Conservation (phyloP, 1,139 yeast species). For the Meyerozyma sp. region DNA sequence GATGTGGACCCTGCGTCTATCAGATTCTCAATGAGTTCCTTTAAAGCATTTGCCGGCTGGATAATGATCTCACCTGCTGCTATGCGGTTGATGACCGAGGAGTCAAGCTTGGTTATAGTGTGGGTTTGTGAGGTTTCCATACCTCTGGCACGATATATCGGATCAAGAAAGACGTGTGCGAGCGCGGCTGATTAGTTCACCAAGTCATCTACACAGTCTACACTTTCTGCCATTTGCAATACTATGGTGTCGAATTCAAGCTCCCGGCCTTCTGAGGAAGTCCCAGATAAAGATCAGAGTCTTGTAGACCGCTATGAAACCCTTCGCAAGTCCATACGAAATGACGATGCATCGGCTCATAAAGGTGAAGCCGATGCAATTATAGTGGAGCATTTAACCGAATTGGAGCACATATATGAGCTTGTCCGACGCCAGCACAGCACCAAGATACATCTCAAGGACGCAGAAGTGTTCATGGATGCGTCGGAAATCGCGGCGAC, state of each 20-base stretch:
- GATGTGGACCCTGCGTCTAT: conserved; percentile 47
- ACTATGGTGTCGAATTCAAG: neutral
- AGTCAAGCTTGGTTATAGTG: conserved; percentile 43
- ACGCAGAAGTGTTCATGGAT: conserved; percentile 38
- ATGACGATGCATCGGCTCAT: conserved; percentile 22
- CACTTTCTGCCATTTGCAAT: too few relatives aligned
- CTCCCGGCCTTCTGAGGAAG: neutral
- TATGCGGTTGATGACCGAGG: conserved; percentile 73
- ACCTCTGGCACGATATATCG: neutral
- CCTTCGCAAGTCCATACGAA: conserved; percentile 17
- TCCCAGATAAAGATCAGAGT: neutral
- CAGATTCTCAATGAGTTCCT: conserved; percentile 52
- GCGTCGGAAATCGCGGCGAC: conserved; percentile 37
- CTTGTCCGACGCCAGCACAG: conserved; percentile 23
- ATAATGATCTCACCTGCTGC: conserved; percentile 98
- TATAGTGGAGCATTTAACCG: conserved; percentile 22
- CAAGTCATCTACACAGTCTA: too few relatives aligned
- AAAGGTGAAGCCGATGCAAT: conserved; percentile 30
- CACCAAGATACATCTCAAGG: conserved; percentile 24
- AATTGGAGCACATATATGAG: conserved; percentile 24
- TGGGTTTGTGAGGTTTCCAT: neutral
- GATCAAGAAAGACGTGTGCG: conserved; percentile 1
- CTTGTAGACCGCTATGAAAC: conserved; percentile 14
- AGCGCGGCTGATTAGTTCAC: neutral
- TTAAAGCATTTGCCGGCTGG: conserved; percentile 78